These are phyloP conservation scores for Metarhizium anisopliae DNA, from an alignment of 2,329 filamentous ascomycete species.

Conservation along the genomic window DNA sequence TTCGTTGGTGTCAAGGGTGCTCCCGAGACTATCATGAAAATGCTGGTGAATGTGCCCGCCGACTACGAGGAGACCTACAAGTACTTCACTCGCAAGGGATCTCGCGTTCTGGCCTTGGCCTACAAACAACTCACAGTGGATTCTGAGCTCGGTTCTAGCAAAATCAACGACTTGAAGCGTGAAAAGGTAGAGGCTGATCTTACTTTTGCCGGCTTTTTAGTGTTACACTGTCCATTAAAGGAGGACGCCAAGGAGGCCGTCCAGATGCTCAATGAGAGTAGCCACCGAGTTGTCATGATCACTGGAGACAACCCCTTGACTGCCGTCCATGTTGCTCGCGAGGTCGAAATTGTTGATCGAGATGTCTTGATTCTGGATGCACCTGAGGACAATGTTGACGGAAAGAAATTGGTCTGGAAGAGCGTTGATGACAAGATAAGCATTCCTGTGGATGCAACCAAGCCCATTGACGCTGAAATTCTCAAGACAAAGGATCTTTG, in stretches of 20 bases:
- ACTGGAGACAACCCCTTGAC: slow-evolving; percentile 97
- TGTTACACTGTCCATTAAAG: slow-evolving; percentile 91
- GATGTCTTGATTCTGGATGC: slow-evolving; percentile 92
- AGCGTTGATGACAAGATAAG: slow-evolving; percentile 85
- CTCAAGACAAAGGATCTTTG: slow-evolving; percentile 84
- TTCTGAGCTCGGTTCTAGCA: slow-evolving; percentile 69
- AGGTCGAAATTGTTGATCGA: slow-evolving; percentile 96
- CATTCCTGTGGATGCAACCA: slow-evolving; percentile 75
- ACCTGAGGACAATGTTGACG: slow-evolving; percentile 77
- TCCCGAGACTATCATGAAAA: slow-evolving; percentile 91
- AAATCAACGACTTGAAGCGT: slow-evolving; percentile 88
- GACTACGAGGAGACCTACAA: slow-evolving; percentile 98
- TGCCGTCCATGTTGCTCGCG: slow-evolving; percentile 86
- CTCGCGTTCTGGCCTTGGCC: slow-evolving; percentile 83
- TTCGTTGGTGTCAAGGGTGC: slow-evolving; percentile 96
- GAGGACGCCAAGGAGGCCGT: slow-evolving; percentile 92
- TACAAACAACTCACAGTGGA: slow-evolving; percentile 86
- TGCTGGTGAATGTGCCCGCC: slow-evolving; percentile 72
- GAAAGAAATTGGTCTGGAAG: slow-evolving; percentile 81
- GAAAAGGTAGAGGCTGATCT: slow-evolving; percentile 82
- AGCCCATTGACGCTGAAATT: slow-evolving; percentile 73
- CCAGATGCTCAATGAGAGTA: slow-evolving; percentile 97
- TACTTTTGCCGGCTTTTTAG: slow-evolving; percentile 88
- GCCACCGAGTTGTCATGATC: slow-evolving; percentile 97
- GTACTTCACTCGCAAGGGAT: slow-evolving; percentile 92